Conservation (phyloP, 306 rosid genomes). For the Rosa chinensis region DNA sequence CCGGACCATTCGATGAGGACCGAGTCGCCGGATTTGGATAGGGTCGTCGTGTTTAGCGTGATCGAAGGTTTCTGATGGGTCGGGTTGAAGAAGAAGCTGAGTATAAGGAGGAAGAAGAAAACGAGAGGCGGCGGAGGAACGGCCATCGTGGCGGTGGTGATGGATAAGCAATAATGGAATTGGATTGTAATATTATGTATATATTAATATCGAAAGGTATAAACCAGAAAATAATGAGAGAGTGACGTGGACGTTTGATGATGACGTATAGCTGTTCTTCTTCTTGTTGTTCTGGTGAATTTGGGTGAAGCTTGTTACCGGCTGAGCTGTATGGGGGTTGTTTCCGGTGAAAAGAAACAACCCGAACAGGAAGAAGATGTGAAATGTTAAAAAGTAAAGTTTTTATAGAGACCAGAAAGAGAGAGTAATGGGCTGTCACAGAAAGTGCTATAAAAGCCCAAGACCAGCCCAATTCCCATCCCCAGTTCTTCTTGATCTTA, state of each 20-base stretch:
- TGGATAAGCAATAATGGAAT: not conserved
- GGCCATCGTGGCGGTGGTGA: constrained; percentile 7
- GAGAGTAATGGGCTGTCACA: too few species aligned
- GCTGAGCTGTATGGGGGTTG: too few species aligned
- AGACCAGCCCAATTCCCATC: too few species aligned
- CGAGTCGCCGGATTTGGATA: constrained; percentile 56
- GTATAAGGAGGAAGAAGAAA: constrained; percentile 9
- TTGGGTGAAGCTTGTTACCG: too few species aligned
- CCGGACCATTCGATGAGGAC: constrained; percentile 67
- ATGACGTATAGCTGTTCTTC: not conserved
- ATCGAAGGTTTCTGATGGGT: constrained; percentile 44
- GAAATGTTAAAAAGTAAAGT: too few species aligned
- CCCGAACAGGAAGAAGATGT: too few species aligned
- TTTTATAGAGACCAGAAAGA: too few species aligned
- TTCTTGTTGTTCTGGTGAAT: too few species aligned
- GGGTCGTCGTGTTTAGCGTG: constrained; percentile 40
- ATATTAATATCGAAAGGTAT: not conserved
- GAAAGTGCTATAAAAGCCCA: too few species aligned
- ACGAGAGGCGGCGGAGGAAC: not conserved
- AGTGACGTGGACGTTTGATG: not conserved
- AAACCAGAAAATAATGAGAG: too few species aligned
- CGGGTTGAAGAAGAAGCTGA: constrained; percentile 11
- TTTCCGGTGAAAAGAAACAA: too few species aligned
- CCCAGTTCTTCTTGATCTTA: too few species aligned
- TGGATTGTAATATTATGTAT: not conserved